A percentile compares a stretch with the other conserved stretches of the same genome.
These are phyloP conservation scores for Triadica sebifera DNA, from an alignment of 345 rosid genomes.

Conservation along the genomic window DNA sequence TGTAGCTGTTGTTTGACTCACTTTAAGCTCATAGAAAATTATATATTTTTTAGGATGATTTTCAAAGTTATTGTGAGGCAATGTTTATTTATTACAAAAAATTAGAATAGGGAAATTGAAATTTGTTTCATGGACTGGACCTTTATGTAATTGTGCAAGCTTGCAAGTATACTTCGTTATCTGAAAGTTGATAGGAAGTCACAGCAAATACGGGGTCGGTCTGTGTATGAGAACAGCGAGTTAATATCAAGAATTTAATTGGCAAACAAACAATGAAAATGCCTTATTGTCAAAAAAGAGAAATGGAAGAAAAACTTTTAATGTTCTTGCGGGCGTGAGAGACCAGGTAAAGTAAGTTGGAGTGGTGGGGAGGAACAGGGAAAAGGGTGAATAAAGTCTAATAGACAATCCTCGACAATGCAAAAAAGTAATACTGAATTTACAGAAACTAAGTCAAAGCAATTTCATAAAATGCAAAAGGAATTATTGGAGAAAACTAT, in stretches of 20 bases:
- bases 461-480: neutral
- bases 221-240: neutral
- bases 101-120: neutral
- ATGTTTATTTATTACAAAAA: neutral
- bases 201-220: no score
- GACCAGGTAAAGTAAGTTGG: no score
- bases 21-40: neutral
- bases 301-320: neutral
- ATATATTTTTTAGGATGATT: neutral
- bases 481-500: neutral
- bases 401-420: neutral
- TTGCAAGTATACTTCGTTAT: neutral
- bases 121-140: neutral
- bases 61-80: neutral
- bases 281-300: no score
- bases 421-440: neutral
- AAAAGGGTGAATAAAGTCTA: no score
- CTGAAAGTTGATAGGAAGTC: neutral
- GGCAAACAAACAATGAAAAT: no score
- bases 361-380: no score
- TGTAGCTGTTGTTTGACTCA: neutral
- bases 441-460: neutral
- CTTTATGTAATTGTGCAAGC: neutral
- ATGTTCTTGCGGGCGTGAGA: neutral
- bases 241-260: no score